Conservation (phyloP, 1,139 yeast genomes). For the Diutina rugosa region DNA sequence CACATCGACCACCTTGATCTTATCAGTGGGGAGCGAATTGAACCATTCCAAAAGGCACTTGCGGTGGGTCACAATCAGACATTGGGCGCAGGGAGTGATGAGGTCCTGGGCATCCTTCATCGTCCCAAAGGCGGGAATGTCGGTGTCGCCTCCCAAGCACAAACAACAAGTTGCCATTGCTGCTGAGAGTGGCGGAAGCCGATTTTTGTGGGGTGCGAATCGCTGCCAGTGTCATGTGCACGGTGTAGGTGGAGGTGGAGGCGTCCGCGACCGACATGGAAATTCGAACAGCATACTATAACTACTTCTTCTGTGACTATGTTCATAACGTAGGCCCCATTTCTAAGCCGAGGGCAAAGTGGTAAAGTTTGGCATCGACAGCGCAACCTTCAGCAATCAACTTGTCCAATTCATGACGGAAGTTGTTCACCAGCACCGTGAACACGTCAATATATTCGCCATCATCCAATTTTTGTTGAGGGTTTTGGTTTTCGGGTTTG, state of each 20-base stretch:
- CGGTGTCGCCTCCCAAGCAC: slow-evolving; percentile 28
- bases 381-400: slow-evolving; percentile 54
- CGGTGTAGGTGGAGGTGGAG: background rate
- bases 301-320: background rate
- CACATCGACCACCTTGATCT: slow-evolving; percentile 1
- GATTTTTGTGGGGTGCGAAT: slow-evolving; percentile 2
- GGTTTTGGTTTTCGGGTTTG: slow-evolving; percentile 52
- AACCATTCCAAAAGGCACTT: slow-evolving; percentile 34
- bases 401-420: slow-evolving; percentile 40
- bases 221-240: background rate
- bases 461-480: slow-evolving; percentile 68
- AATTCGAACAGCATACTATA: background rate
- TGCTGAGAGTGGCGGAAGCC: background rate
- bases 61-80: slow-evolving; percentile 24
- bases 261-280: background rate
- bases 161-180: slow-evolving; percentile 17
- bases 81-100: slow-evolving; percentile 28
- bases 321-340: background rate
- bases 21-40: slow-evolving; percentile 15
- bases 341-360: slow-evolving; percentile 59
- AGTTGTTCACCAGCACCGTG: slow-evolving; percentile 44
- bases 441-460: slow-evolving; percentile 83
- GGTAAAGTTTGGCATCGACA: slow-evolving; percentile 79
- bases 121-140: slow-evolving; percentile 30
- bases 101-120: slow-evolving; percentile 25